Evolutionary conservation across 108 stramenopile species (phyloP).

Genomic region (Nitzschia putrida): DNA sequence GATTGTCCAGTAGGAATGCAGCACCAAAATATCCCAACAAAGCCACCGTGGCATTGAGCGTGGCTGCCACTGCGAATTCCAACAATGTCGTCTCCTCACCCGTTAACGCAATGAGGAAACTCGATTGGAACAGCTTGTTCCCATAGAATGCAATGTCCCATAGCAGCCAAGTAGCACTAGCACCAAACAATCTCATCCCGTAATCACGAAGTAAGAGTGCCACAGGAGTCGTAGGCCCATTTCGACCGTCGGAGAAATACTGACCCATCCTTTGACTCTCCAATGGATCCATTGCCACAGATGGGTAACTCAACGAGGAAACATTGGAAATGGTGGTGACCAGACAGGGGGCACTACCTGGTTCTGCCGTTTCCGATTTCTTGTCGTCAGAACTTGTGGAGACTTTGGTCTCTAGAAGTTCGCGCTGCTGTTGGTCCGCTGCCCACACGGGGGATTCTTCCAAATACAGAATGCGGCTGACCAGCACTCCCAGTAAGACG

Average conservation of each 20-base stretch:
- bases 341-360: background rate
- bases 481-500: constrained; percentile 53
- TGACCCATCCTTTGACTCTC: background rate
- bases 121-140: constrained; percentile 75
- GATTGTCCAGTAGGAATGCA: constrained; percentile 62
- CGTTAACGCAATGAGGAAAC: constrained; percentile 59
- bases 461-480: constrained; percentile 46
- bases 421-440: constrained; percentile 21
- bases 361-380: background rate
- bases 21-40: constrained; percentile 74
- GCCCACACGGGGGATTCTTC: constrained; percentile 65
- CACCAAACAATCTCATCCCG: constrained; percentile 67
- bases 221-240: background rate
- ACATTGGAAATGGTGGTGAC: constrained; percentile 2
- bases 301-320: constrained; percentile 1
- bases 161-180: constrained; percentile 59
- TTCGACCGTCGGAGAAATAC: background rate
- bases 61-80: constrained; percentile 51
- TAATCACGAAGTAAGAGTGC: constrained; percentile 47
- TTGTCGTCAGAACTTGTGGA: background rate
- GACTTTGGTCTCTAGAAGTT: background rate
- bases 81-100: constrained; percentile 50
- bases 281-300: background rate
- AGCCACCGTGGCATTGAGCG: constrained; percentile 71
- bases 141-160: constrained; percentile 86